A percentile compares a stretch with the other conserved stretches of the same genome.
Evolutionary conservation across 1,284 basidiomycete species (phyloP).

Genomic region (Irpex rosettiformis): DNA sequence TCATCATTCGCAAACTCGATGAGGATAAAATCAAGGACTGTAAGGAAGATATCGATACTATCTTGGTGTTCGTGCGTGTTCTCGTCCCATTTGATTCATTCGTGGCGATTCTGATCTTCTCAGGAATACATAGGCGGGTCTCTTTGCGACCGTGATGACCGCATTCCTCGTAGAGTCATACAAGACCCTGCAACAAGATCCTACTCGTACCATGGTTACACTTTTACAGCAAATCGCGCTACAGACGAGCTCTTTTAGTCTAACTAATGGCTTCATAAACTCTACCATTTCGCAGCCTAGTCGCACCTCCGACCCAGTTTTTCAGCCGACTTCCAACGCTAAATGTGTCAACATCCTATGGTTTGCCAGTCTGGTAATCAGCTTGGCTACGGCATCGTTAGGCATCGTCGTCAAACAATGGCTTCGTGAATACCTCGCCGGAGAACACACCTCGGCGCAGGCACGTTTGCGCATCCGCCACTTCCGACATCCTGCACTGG

Average conservation of each 20-base stretch:
- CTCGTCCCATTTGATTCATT: not conserved
- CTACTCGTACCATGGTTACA: not conserved
- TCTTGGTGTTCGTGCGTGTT: not conserved
- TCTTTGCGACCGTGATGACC: not conserved
- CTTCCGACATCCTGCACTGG: not conserved
- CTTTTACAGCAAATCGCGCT: not conserved
- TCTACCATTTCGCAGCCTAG: not conserved
- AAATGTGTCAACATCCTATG: not conserved
- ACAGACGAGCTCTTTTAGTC: not conserved
- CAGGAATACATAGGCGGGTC: not conserved
- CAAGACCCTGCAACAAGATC: not conserved
- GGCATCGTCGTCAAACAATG: conserved; percentile 3
- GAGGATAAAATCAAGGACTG: not conserved
- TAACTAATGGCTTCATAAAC: not conserved
- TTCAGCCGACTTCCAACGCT: not conserved
- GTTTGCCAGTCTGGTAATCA: conserved; percentile 1
- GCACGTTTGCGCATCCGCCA: not conserved
- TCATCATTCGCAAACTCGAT: not conserved
- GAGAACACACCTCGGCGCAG: not conserved
- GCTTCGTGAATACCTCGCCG: conserved; percentile 2
- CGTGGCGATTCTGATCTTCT: not conserved
- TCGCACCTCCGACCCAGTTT: not conserved
- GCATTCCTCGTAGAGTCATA: conserved; percentile 2
- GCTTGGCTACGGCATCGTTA: not conserved
- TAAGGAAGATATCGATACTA: not conserved